Evolutionary conservation across 805 yeast species (phyloP).

Genomic region (Kodamaea hsintzibuensis): DNA sequence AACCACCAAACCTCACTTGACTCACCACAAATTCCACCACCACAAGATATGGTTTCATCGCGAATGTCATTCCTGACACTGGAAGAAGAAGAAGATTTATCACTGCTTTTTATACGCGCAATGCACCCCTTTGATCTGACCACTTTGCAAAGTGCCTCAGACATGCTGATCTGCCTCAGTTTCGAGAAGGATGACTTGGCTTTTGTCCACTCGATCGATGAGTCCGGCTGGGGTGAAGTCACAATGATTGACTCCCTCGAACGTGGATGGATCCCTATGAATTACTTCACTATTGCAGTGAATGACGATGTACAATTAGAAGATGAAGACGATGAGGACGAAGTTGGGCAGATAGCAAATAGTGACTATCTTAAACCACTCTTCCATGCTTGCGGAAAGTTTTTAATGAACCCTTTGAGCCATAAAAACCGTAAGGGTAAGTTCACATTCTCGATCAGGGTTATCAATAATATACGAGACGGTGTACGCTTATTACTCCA

Average conservation of each 20-base stretch:
- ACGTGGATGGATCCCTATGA: conserved; percentile 87
- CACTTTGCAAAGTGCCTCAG: conserved; percentile 62
- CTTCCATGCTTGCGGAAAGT: conserved; percentile 64
- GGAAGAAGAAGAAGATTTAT: conserved; percentile 43
- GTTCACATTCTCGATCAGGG: conserved; percentile 56
- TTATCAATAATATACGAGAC: conserved; percentile 67
- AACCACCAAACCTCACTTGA: not conserved
- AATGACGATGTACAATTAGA: conserved; percentile 3
- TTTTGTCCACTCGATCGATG: conserved; percentile 75
- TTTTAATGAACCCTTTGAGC: conserved; percentile 63
- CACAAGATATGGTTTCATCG: conserved; percentile 2
- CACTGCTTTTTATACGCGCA: conserved; percentile 57
- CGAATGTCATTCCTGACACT: conserved; percentile 7
- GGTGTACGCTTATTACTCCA: conserved; percentile 68
- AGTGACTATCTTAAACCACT: conserved; percentile 55
- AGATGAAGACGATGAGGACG: conserved; percentile 25
- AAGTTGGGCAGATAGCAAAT: conserved; percentile 34
- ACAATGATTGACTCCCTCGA: conserved; percentile 61
- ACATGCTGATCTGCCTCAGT: conserved; percentile 71
- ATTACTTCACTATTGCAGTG: conserved; percentile 60
- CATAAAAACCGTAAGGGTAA: conserved; percentile 38
- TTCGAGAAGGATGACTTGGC: conserved; percentile 71
- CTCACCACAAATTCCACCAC: conserved; percentile 4
- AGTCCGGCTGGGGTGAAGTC: conserved; percentile 88
- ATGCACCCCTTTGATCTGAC: conserved; percentile 59